A percentile compares a stretch with the other conserved stretches of the same genome.
Evolutionary conservation across 352 stramenopile genomes (phyloP).

Genomic region (Phytophthora cajani): DNA sequence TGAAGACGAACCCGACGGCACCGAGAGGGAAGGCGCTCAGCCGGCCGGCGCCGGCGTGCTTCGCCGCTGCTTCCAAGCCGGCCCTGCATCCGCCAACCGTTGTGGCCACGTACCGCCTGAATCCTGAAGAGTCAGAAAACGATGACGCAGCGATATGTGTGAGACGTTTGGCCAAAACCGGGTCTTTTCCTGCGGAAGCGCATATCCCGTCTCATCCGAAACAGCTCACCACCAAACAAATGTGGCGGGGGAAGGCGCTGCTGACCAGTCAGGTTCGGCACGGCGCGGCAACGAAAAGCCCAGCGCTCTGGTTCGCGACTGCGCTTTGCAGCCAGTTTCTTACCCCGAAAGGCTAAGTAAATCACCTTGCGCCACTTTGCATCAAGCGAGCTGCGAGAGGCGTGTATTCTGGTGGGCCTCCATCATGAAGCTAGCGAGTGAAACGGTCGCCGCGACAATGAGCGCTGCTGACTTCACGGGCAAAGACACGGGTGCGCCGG

Average conservation of each 20-base stretch:
- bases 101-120: slow-evolving; percentile 28
- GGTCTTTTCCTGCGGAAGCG: background rate
- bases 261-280: background rate
- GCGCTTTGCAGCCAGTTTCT: slow-evolving; percentile 12
- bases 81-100: slow-evolving; percentile 24
- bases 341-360: slow-evolving; percentile 2
- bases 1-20: slow-evolving; percentile 6
- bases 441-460: slow-evolving; percentile 4
- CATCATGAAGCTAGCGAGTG: background rate
- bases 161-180: slow-evolving; percentile 36
- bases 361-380: slow-evolving; percentile 12
- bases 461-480: slow-evolving; percentile 5
- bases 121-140: slow-evolving; percentile 40
- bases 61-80: slow-evolving; percentile 16
- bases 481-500: slow-evolving; percentile 4
- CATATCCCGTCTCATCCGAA: slow-evolving; percentile 1
- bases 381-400: background rate
- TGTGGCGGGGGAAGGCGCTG: background rate
- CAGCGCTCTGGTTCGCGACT: slow-evolving; percentile 5
- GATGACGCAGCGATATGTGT: slow-evolving; percentile 12
- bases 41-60: slow-evolving; percentile 9
- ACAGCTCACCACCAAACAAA: slow-evolving; percentile 1
- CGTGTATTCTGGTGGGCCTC: background rate
- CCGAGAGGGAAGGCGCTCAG: slow-evolving; percentile 7
- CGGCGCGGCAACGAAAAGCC: background rate